Percentiles rank a stretch among this genome's conserved stretches.
phyloP scores from a whole-genome alignment of 352 stramenopile species.

The Peronospora farinosa region DNA sequence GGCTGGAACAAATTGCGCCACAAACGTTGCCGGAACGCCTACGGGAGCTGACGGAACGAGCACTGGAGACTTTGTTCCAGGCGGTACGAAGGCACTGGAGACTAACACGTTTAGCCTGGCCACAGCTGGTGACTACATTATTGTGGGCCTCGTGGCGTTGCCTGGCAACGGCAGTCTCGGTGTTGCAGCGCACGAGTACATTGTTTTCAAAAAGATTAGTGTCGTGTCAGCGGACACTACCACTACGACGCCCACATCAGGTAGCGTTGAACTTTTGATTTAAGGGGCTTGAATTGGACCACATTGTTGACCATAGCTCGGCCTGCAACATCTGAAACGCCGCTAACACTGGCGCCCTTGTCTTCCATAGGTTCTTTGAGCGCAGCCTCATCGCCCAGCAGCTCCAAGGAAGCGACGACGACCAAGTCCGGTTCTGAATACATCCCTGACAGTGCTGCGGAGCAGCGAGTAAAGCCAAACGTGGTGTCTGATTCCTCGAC shows the following conservation, averaged over 20 bases:
- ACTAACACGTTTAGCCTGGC: slow-evolving; percentile 45
- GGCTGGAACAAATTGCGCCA: slow-evolving; percentile 55
- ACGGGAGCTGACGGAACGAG: slow-evolving; percentile 30
- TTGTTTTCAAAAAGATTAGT: slow-evolving; percentile 62
- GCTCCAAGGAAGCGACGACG: slow-evolving; percentile 3
- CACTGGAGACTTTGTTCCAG: slow-evolving; percentile 37
- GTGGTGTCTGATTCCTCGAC: slow-evolving; percentile 3
- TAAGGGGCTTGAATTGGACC: slow-evolving; percentile 5
- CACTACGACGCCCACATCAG: slow-evolving; percentile 20
- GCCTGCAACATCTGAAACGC: slow-evolving; percentile 21
- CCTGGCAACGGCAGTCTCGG: slow-evolving; percentile 44
- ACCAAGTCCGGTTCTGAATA: slow-evolving; percentile 2
- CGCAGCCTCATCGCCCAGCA: not conserved
- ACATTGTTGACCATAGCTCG: slow-evolving; percentile 12
- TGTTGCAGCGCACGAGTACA: slow-evolving; percentile 51
- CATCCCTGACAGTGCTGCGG: slow-evolving; percentile 1
- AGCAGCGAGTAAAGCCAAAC: slow-evolving; percentile 4
- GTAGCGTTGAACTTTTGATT: slow-evolving; percentile 22
- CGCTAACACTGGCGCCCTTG: slow-evolving; percentile 13
- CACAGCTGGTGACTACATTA: slow-evolving; percentile 50
- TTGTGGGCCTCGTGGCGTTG: slow-evolving; percentile 59
- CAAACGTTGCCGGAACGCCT: slow-evolving; percentile 34
- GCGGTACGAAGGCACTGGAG: slow-evolving; percentile 41
- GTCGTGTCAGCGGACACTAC: slow-evolving; percentile 40
- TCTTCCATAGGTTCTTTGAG: slow-evolving; percentile 14